Conservation (phyloP, 108 stramenopile species). For the Cyclostephanos invisitatus region DNA sequence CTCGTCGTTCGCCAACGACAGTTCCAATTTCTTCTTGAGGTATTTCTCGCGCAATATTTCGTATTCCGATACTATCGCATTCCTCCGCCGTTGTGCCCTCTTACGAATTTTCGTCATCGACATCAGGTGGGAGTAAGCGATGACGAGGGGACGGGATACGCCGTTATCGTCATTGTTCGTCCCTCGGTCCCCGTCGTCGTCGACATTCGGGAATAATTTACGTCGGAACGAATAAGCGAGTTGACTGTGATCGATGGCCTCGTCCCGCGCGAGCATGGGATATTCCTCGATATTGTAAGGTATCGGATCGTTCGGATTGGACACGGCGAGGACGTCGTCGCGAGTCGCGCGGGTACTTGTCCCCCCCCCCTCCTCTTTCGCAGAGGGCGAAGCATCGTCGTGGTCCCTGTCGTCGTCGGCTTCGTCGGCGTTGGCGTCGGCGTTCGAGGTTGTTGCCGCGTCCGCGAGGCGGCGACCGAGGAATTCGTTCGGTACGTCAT, state of each 20-base stretch:
- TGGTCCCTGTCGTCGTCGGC: too few species aligned
- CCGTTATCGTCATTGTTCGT: too few species aligned
- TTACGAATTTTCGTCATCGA: neutral
- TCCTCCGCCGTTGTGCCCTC: conserved; percentile 14
- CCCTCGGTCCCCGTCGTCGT: too few species aligned
- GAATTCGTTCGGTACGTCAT: too few species aligned
- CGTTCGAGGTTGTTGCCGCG: too few species aligned
- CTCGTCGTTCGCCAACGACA: conserved; percentile 34
- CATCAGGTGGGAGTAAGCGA: conserved; percentile 41
- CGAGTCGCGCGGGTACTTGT: too few species aligned
- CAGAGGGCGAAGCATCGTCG: too few species aligned
- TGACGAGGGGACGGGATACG: conserved; percentile 32
- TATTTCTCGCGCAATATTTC: conserved; percentile 20
- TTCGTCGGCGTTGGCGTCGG: too few species aligned
- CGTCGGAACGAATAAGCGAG: conserved; percentile 30
- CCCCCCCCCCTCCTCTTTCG: too few species aligned
- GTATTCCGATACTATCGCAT: conserved; percentile 22
- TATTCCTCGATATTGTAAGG: neutral
- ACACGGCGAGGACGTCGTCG: too few species aligned
- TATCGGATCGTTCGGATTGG: too few species aligned
- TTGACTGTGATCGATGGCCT: conserved; percentile 36
- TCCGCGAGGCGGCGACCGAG: too few species aligned
- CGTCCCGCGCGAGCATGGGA: neutral
- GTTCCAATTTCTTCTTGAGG: conserved; percentile 33
- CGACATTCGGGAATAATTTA: conserved; percentile 31